These are phyloP conservation scores for Hortaea werneckii DNA, from an alignment of 2,329 filamentous ascomycete genomes.

Conservation along the genomic window DNA sequence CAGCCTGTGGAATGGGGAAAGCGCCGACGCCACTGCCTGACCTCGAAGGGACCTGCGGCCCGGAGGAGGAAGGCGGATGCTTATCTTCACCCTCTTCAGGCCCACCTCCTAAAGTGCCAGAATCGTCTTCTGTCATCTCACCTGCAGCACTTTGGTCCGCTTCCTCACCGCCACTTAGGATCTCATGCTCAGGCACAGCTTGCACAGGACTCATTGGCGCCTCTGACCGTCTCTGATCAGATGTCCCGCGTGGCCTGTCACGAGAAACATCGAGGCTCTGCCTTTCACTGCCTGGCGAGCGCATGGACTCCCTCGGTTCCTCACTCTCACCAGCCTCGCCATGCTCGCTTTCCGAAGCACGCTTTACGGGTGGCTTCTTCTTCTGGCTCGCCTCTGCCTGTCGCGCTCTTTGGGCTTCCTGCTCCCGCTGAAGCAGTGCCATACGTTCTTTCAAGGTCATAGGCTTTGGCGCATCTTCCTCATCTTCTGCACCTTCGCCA, in stretches of 20 bases:
- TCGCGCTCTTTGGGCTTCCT: slow-evolving; percentile 75
- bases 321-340: slow-evolving; percentile 25
- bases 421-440: slow-evolving; percentile 84
- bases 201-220: slow-evolving; percentile 27
- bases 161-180: slow-evolving; percentile 53
- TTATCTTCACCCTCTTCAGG: slow-evolving; percentile 59
- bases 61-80: slow-evolving; percentile 27
- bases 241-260: slow-evolving; percentile 17
- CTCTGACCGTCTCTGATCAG: slow-evolving; percentile 16
- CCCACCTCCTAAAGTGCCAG: slow-evolving; percentile 45
- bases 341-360: slow-evolving; percentile 45
- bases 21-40: slow-evolving; percentile 25
- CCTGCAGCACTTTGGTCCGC: slow-evolving; percentile 55
- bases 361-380: slow-evolving; percentile 56
- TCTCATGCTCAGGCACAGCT: slow-evolving; percentile 37
- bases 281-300: slow-evolving; percentile 21
- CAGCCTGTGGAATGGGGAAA: slow-evolving; percentile 29
- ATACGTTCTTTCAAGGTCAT: slow-evolving; percentile 92
- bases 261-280: slow-evolving; percentile 28
- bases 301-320: slow-evolving; percentile 24
- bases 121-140: slow-evolving; percentile 52
- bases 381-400: slow-evolving; percentile 74
- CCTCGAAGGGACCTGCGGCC: slow-evolving; percentile 18
- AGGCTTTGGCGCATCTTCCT: slow-evolving; percentile 78
- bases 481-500: slow-evolving; percentile 37